These are phyloP conservation scores for Friedmanniomyces simplex DNA, from an alignment of 495 filamentous ascomycete genomes.

Conservation along the genomic window DNA sequence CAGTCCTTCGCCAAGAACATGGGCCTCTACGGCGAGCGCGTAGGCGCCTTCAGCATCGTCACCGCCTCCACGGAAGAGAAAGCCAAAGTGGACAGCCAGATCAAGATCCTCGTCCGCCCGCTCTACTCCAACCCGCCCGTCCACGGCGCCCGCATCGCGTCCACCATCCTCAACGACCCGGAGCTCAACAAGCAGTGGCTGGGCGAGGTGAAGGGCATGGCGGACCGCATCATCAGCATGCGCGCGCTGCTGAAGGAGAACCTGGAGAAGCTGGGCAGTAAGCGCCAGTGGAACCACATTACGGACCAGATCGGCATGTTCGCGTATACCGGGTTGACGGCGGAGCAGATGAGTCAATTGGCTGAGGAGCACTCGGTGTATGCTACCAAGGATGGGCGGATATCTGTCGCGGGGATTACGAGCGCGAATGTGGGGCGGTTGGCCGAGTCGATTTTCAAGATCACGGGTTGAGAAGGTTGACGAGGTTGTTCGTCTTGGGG, in stretches of 20 bases:
- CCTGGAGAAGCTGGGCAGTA: constrained; percentile 85
- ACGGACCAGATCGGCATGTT: constrained; percentile 99
- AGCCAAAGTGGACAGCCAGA: constrained; percentile 90
- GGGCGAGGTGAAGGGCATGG: constrained; percentile 95
- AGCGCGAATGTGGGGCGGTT: constrained; percentile 84
- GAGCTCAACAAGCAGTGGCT: constrained; percentile 89
- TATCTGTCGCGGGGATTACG: constrained; percentile 95
- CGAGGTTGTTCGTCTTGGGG: not conserved
- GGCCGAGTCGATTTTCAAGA: constrained; percentile 89
- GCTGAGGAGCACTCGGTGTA: constrained; percentile 98
- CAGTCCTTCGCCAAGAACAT: constrained; percentile 99
- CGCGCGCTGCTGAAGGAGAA: constrained; percentile 83
- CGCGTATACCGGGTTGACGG: constrained; percentile 87
- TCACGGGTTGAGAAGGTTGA: constrained; percentile 49
- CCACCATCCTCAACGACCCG: constrained; percentile 82
- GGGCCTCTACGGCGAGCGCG: constrained; percentile 98
- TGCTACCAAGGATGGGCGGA: constrained; percentile 92
- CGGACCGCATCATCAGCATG: constrained; percentile 98
- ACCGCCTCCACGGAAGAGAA: constrained; percentile 78
- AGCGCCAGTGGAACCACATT: constrained; percentile 98
- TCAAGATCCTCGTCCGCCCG: constrained; percentile 96
- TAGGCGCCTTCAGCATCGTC: constrained; percentile 91
- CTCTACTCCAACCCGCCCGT: constrained; percentile 97
- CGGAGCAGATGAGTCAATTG: constrained; percentile 84
- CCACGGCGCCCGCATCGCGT: constrained; percentile 88